Base-by-base conservation (phyloP, 768 basidiomycete genomes). In the Boletus rufocinnamomeus region DNA sequence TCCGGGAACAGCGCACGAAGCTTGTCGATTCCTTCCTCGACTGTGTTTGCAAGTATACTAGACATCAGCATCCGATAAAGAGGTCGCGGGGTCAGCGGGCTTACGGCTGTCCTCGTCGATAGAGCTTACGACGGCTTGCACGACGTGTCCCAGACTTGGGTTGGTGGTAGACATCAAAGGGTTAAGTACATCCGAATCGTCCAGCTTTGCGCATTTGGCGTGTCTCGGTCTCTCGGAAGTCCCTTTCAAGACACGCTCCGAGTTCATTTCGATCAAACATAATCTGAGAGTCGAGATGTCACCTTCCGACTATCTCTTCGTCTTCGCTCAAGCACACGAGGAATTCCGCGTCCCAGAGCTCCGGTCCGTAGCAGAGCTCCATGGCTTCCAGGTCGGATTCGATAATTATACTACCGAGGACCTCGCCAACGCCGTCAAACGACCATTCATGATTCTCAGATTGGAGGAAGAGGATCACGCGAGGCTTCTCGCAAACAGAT, bases 301-400 rank as follows among this genome's bases (percentile, higher is more conserved):
- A 52, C 54, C 56, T 30, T 54, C 47, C 53, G 68, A 75, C 45
- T 86, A 84, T 62, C 80, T 94, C 55, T 74, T 95, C 52, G 80
- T 88, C 45, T 91, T 94, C 73, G 91, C 92, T 2, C 91, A 91
- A 72, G 82, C 80, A 6, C 92, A 96, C 69, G 78, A 82, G 37
- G 87, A 91, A 37, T 96, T 96, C 69, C 80, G 95, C 27, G 71
- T 95, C 14, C 93, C 94, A 35, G 93, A 95, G 69, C 81, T 97
- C 0, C 72, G 75, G 32, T 95, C 93, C 4, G 72, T 95, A 40
- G 82, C 91, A 3, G 84, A 94, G 65, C 79, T 93, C 1, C 71
- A 88, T 75, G 83, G 80, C 10, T 90, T 97, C 70, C 64, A 77
- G 0, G 73, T 91, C 43, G 71, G 73, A 41, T 74, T 91, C 54